Evolutionary conservation across 2,329 filamentous ascomycete species (phyloP), one percentile per base, ranked within the genome.

Genomic region (Aschersonia sp.): DNA sequence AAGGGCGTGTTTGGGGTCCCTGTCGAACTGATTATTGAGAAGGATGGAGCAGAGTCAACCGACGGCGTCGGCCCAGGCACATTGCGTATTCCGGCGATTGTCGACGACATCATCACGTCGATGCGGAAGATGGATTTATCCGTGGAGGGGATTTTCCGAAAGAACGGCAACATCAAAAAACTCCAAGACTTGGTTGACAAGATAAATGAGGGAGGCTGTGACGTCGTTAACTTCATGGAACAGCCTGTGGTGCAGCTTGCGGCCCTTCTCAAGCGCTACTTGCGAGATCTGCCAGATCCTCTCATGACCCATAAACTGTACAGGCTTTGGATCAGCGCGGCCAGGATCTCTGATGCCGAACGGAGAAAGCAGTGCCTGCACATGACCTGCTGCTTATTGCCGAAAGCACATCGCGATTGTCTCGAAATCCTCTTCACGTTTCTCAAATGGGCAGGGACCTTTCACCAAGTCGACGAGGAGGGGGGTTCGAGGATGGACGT

Each of bases 81-180:
- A 11, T 73, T 98, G 49, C 84, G 87, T 47, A 87, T 98, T 42
- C 92, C 92, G 3, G 85, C 87, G n/a, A 73, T 98, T 46, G 77
- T 98, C n/a, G 90, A 97, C 58, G 90, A 96, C 61, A 82, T 90
- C 45, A 83, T 98, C 39, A 85, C 86, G 4, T 88, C 89, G 10
- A 95, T 98, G 87, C 82, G 89, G 57, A 92, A 90, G 65, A 97
- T 98, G 87, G 92, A 98, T 63, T 88, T 98, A 70, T 97, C 90
- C 2, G 87, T 98, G 1, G 92, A 98, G 65, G 92, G 92, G 57
- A 89, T 98, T 29, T 98, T 98, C 78, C 82, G 92, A 56, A 98
- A 98, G 75, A 98, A 97, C 58, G 92, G 92, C 57, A 98, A 97
- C 64, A 96, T 98, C 68, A 90, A 92, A 64, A 86, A 89, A 55